Percentiles rank a stretch among this genome's conserved stretches.
phyloP scores from a whole-genome alignment of 192 early-diverging fungal species.

The Coemansia sp. region DNA sequence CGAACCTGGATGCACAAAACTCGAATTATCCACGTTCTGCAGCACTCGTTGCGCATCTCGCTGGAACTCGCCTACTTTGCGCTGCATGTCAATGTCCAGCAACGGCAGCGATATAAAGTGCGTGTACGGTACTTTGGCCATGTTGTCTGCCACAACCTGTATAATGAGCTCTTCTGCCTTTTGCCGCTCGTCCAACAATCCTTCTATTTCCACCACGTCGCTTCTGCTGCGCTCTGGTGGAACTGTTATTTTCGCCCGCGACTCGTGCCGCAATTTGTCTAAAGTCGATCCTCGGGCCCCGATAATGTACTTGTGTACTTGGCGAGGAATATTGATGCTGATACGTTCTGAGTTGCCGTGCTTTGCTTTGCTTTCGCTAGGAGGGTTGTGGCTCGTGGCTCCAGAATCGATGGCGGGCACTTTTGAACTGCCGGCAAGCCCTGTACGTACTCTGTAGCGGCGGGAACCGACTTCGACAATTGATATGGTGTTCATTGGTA shows the following conservation, averaged over 20 bases:
- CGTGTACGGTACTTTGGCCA: conserved; percentile 29
- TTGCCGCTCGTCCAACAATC: conserved; percentile 9
- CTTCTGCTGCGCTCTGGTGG: conserved; percentile 15
- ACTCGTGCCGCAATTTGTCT: background rate
- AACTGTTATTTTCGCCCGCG: conserved; percentile 25
- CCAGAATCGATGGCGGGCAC: background rate
- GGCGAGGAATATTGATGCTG: conserved; percentile 7
- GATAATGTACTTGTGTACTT: conserved; percentile 25
- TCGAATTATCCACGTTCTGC: background rate
- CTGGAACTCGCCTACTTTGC: conserved; percentile 28
- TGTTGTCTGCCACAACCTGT: conserved; percentile 15
- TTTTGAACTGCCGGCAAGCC: conserved; percentile 1
- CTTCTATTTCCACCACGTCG: conserved; percentile 25
- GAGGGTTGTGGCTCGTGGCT: background rate
- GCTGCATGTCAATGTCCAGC: conserved; percentile 21
- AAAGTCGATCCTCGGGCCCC: conserved; percentile 9
- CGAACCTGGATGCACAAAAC: conserved; percentile 19
- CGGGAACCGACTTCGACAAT: conserved; percentile 21
- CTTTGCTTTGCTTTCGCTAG: background rate
- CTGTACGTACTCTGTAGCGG: conserved; percentile 20
- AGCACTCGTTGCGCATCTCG: background rate
- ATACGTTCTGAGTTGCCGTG: background rate
- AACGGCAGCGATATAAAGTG: conserved; percentile 47
- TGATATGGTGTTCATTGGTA: conserved; percentile 1
- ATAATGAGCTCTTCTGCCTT: conserved; percentile 19